Evolutionary conservation across 1,284 basidiomycete species (phyloP).

Genomic region (Fistulinella cinereoalba): DNA sequence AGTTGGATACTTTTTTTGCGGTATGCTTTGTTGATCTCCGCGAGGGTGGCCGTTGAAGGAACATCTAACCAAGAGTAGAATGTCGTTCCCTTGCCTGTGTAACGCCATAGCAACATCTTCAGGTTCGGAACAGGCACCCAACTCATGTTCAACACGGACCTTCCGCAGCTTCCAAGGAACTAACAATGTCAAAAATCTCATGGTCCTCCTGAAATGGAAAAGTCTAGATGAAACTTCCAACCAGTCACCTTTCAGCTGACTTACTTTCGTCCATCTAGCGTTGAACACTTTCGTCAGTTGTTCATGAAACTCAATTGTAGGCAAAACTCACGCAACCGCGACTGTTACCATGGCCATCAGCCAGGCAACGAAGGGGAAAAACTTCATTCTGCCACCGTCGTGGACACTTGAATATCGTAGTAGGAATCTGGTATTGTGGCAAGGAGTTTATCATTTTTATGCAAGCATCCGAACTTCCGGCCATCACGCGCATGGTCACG

Average conservation of each 20-base stretch:
- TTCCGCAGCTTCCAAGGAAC: constrained; percentile 76
- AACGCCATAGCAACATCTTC: background rate
- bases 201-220: constrained; percentile 67
- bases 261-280: constrained; percentile 69
- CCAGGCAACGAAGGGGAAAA: constrained; percentile 37
- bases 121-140: constrained; percentile 2
- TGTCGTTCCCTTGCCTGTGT: constrained; percentile 73
- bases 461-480: too few species aligned
- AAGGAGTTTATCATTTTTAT: too few species aligned
- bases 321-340: constrained; percentile 46
- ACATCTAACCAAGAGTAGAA: constrained; percentile 89
- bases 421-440: too few species aligned
- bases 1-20: constrained; percentile 83
- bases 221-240: constrained; percentile 6
- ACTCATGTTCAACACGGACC: constrained; percentile 44
- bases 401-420: too few species aligned
- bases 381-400: constrained; percentile 39
- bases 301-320: background rate
- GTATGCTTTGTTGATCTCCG: constrained; percentile 85
- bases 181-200: constrained; percentile 96
- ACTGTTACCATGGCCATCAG: constrained; percentile 44
- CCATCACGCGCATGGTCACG: too few species aligned
- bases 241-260: constrained; percentile 10
- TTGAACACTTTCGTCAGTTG: constrained; percentile 1
- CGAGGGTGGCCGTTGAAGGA: constrained; percentile 61